Evolutionary conservation across 2,329 filamentous ascomycete genomes (phyloP), one percentile per base, ranked within the genome.

Genomic region (Calonectria pauciramosa): DNA sequence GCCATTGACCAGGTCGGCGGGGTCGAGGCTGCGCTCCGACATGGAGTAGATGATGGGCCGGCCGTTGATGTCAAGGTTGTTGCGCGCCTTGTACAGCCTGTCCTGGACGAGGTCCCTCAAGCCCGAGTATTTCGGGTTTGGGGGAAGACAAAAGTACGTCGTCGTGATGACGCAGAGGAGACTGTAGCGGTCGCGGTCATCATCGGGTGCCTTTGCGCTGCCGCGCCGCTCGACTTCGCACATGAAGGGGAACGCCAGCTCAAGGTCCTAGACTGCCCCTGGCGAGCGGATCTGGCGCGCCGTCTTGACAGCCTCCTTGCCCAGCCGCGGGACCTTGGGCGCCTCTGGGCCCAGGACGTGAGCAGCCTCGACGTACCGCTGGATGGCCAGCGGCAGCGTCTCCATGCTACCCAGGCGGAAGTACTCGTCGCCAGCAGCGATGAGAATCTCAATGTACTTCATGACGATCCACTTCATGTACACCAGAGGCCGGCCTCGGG

Each of bases 401-500:
- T 78, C 75, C 4, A 76, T 28, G n/a, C 60, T 71, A 34, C 59
- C 30, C 13, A 73, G 69, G 1, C 71, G 66, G 52, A 77, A 75
- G 34, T 72, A 68, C 9, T 28, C 8, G 20, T 79, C 77, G 6
- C 76, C 77, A 3, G 16, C 8, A 0, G 74, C 71, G 9, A 79
- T 64, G 0, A 75, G 69, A 30, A 71, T 66, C 49, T 75, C 56
- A 10, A 73, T 67, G 32, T 76, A 76, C 41, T 73, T 76, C 47
- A 73, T 66, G 7, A 69, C 51, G n/a, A 71, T 69, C 36, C 68
- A 67, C 30, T 73, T 73, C 74, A 76, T 76, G 51, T 73, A 76
- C 4, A 52, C 68, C 23, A 34, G 28, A 3, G 68, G 68, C 11
- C 71, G 47, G 0, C 38, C 32, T 4, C 73, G 47, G 3, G 70